Base-by-base conservation (phyloP, 352 stramenopile genomes). In the Phytophthora crassamura region DNA sequence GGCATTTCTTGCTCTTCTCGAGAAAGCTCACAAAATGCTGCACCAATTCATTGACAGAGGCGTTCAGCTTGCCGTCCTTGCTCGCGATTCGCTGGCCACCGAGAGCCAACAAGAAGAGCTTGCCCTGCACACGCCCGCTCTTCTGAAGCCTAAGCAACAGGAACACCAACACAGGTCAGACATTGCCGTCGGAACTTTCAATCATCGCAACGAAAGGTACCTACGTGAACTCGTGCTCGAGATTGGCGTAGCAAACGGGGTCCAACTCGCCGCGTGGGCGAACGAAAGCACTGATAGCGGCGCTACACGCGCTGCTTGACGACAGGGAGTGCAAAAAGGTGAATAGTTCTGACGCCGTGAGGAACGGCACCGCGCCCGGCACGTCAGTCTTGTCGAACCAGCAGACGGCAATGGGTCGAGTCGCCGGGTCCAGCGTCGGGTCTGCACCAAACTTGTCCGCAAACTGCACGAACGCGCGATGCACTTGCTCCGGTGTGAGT, bases 211-310 rank as follows among this genome's bases (percentile, higher is more conserved):
- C 16, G 41, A 22, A 4, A 34, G 45, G 7, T 5, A 73, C 73
- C 59, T 77, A 94, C 84, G 59, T 77, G 66, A 80, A 90, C n/a
- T 93, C 81, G 38, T 91, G 76, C 65, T 94, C 84, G 22, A 91
- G 69, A 39, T 91, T 94, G 16, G 82, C 83, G 45, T 89, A 94
- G 32, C 75, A 80, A 12, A 56, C 67, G 25, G 83, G 77, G 48
- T 92, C 80, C 5, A 94, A 59, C 5, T 85, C 84, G 7, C 85
- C 82, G n/a, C 85, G 86, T 8, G 86, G 86, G 9, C 68, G 59
- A 8, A 86, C 67, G 34, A 91, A 93, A 10, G 76, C 74, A 41
- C 82, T 90, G 38, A 94, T 46, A 35, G 53, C 77, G 5, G 72
- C 72, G 14, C 58, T 80, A 16, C 72, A 74, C 1, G 61, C 61